Evolutionary conservation across 139 green algal genomes (phyloP), one percentile per base, ranked within the genome.

Genomic region (Chlorella sp.): DNA sequence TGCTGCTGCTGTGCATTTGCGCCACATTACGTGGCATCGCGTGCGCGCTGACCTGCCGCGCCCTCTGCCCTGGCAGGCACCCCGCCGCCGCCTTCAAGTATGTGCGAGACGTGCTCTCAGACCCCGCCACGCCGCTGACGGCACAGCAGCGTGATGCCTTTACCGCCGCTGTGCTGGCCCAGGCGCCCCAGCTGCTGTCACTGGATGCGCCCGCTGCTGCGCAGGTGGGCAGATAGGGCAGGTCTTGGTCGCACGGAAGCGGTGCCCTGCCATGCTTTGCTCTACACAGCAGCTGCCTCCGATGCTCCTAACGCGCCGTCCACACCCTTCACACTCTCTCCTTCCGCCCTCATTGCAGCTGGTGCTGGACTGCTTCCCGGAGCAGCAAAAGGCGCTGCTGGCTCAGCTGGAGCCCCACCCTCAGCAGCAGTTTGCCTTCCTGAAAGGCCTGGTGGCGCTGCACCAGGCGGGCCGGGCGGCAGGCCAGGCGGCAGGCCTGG

Each of bases 381-480:
- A 71, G 32, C 81, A 88, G 30, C 90, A 93, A 63, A 30, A 69
- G 21, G 74, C 32, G 0, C 74, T 91, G 30, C 73, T 93, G 84
- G 5, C 44, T 6, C 20, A 28, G 28, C 69, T 93, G 18, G 23
- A 23, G 32, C 25, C 38, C 28, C n/a, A 80, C 32, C 86, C 89
- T 1, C 69, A 89, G 39, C 74, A 85, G 60, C 90, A 93, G 65
- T 93, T 89, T 81, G 63, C 63, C 11, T 90, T 83, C 44, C 67
- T 90, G 17, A 67, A 75, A 44, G 34, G 69, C 28, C 55, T 86
- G 44, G 57, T 88, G 64, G 21, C n/a, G 28, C 36, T 84, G 17
- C 36, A 84, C 30, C 78, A 81, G 36, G 26, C 18, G 47, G 23
- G 51, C 60, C 25, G n/a, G 63, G 47, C 0, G 30, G 44, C 9